Conservation (phyloP, 805 yeast genomes). For the Nakazawaea peltata region DNA sequence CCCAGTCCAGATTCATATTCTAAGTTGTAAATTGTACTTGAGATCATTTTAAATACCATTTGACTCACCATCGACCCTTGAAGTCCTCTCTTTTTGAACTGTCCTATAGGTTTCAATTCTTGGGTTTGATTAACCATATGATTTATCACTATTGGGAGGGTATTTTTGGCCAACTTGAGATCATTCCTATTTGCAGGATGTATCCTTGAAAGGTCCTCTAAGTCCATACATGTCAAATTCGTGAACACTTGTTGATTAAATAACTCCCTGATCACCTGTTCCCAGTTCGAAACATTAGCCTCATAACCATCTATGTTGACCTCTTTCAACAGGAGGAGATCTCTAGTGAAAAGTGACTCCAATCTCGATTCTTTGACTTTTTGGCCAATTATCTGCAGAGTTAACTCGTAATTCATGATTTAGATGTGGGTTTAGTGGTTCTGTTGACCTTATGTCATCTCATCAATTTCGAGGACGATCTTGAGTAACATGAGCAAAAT, state of each 20-base stretch:
- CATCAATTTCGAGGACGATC: too few species aligned
- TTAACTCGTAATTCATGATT: too few species aligned
- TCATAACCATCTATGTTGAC: constrained; percentile 6
- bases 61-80: not conserved
- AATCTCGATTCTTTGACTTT: constrained; percentile 6
- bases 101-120: not conserved
- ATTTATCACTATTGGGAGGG: constrained; percentile 4
- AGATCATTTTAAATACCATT: not conserved
- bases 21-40: not conserved
- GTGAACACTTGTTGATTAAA: not conserved
- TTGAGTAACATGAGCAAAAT: too few species aligned
- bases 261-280: constrained; percentile 2
- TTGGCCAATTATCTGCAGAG: too few species aligned
- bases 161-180: not conserved
- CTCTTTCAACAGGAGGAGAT: constrained; percentile 5
- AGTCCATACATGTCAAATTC: not conserved
- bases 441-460: too few species aligned
- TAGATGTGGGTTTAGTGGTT: too few species aligned
- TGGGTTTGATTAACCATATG: constrained; percentile 6
- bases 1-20: not conserved
- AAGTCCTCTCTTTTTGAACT: not conserved
- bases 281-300: constrained; percentile 8
- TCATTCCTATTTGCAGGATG: too few species aligned
- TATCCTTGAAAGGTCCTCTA: not conserved
- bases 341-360: constrained; percentile 6